Base-by-base conservation (phyloP, 2,329 filamentous ascomycete genomes). In the Fusarium decemcellulare region DNA sequence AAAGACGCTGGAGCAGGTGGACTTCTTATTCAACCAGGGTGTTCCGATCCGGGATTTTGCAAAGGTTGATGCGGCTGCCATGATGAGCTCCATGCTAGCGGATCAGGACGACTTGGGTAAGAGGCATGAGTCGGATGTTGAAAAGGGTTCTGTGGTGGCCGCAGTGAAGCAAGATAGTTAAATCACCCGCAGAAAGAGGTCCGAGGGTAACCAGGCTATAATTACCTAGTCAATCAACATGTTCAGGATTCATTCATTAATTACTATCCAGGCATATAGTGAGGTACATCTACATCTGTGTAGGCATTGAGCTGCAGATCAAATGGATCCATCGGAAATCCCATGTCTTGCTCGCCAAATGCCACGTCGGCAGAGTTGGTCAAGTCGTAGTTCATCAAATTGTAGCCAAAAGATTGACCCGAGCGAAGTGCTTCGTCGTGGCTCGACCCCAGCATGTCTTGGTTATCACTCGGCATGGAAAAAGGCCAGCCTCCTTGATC, bases 271-370 rank as follows among this genome's bases (percentile, higher is more conserved):
- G 12, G 0, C 11, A 18, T 57, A 32, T 55, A 59, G 8, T 56
- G 29, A 14, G 63, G 34, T 5, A 30, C 40, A 12, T 34, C 43
- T 0, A 40, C 55, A 68, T 72, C 68, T 0, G 60, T 69, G 6
- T 71, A 72, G 0, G 59, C 70, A 5, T 72, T 69, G 5, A 72
- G 48, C 12, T 70, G 62, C 1, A 72, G 34, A 27, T 72, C 60
- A 11, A 72, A 72, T 0, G 59, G 67, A 8, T 72, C 56, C 14
- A 72, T 51, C 1, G 70, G 70, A 6, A 71, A 69, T 0, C 32
- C 51, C 0, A 64, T 40, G 0, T 71, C 70, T 8, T 62, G 56
- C 1, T 63, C 64, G 0, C 57, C 63, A 4, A 66, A 72, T 1
- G 53, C 47, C 14, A 65, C 39, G 4, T 48, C 34, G 6, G 44